Base-by-base conservation (phyloP, 1,139 yeast genomes). In the Saccharomyces hybrid region DNA sequence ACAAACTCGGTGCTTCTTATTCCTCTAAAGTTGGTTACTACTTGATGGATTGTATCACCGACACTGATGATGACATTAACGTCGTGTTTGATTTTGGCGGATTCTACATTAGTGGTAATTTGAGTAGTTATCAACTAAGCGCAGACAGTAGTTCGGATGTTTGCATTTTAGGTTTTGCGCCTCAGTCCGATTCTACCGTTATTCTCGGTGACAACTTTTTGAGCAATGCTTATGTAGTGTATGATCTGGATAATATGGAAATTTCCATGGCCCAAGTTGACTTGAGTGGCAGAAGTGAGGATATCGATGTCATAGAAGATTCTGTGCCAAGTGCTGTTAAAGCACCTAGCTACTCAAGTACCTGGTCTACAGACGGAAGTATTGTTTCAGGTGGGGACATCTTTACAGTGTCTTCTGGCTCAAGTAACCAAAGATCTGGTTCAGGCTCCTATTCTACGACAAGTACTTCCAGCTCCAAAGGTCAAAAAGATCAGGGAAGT, bases 191-290 rank as follows among this genome's bases (percentile, higher is more conserved):
- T 47, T 65, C 63, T 21, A 52, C 64, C 0, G 68, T 71, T 52
- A 72, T 81, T 14, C 67, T 88, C 19, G 96, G 96, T 51, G 95
- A 87, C 68, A 78, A 83, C 47, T 83, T 88, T 69, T 72, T 89
- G 61, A 78, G 88, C 58, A 75, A 79, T 54, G 89, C 88, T 9
- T 89, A 89, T 65, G 78, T 84, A 53, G 96, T 88, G 47, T 88
- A 80, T 62, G 95, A 89, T 70, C 72, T 88, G 59, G 89, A 85
- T 26, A 80, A 80, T 59, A 71, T 74, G 53, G 81, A 83, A 64
- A 75, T 89, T 29, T 83, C 85, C 0, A 57, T 89, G 55, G 96
- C 95, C 1, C 88, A 79, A 59, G 84, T 83, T 3, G 72, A 71
- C 44, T 70, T 51, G 42, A 42, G 53, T 41, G 55, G 78, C 5